Base-by-base conservation (phyloP, 2,329 filamentous ascomycete species). In the Xylariaceae sp. region DNA sequence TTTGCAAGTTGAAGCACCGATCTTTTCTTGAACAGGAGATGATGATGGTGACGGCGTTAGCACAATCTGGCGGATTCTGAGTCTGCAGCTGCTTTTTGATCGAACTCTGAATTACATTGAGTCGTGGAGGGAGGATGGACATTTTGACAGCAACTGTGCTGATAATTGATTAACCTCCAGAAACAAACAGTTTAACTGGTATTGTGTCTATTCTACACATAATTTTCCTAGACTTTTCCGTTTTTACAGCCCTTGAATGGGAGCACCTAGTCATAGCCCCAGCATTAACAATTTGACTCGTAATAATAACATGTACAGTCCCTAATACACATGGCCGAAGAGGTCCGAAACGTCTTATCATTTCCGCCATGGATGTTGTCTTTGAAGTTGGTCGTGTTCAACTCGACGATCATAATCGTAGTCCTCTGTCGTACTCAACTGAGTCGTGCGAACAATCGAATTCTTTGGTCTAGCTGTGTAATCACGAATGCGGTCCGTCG, bases 401-500 rank as follows among this genome's bases (percentile, higher is more conserved):
- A 59, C 56, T 19, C 41, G 43, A 34, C 41, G 36, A 5, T 36
- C 48, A 19, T 62, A 62, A 31, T 62, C 59, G 31, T 62, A 62
- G 39, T 62, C 59, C 29, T 62, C 59, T 14, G 41, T 53, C 9
- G 59, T 62, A 28, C 52, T 62, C 7, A 62, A 11, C 21, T 60
- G 65, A 14, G 66, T 68, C 3, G 63, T 68, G 16, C 65, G 62
- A 40, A 65, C 43, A 29, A 68, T 68, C 5, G 60, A 58, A 14
- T 64, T 60, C 9, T 63, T 47, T 9, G 34, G 52, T 40, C 23
- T 58, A 40, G 16, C 23, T 21, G 12, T 43, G 17, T 61, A 50
- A 3, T 63, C 56, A 16, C 60, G 54, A 19, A 68, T 64, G n/a
- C 59, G 56, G 23, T 68, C 66, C 4, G 61, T 67, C 9, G 65